Evolutionary conservation across 129 eudicot species (phyloP), one percentile per base, ranked within the genome.

Genomic region (Deinandra increscens): DNA sequence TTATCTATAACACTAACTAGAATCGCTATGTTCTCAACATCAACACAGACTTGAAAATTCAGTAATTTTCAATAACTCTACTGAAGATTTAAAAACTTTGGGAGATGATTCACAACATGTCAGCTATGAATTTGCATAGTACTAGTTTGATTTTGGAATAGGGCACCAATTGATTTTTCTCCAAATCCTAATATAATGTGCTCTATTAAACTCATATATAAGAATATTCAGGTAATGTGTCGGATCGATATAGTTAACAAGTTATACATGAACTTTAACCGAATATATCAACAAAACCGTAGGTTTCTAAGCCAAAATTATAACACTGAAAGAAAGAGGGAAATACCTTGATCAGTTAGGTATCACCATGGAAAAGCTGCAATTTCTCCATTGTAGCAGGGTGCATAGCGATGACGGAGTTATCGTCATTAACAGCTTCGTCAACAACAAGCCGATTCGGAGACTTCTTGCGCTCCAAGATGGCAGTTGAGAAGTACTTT

Each of bases 401-500:
- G 6, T 49, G 55, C 55, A 49, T 15, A 49, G 55, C 55, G 22
- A 49, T 23, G 4, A 49, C 55, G 9, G 23, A 49, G 26, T 49
- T 49, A 49, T 49, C 55, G 9, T 49, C 55, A 49, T 49, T 49
- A 29, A 81, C 80, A 9, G 94, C 94, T 79, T 87, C 94, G 46
- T 84, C 94, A 68, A 87, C 87, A 5, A 87, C 75, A 37, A 87
- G 84, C 42, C 94, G 85, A 71, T 87, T 87, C 2, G 89, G 83
- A 5, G 83, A 68, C 80, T 84, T 87, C 82, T 87, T 87, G 59
- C 94, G 79, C 81, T 87, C 94, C 78, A 87, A 68, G 39, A 87
- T 87, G 69, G 94, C 94, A 4, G 94, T 87, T 20, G 87, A 81
- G 64, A 81, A 87, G 67, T 87, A 89, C 77, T 81, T 87, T 45